These are phyloP conservation scores for Debaryomyces hansenii DNA, from an alignment of 805 yeast genomes.

Conservation along the genomic window DNA sequence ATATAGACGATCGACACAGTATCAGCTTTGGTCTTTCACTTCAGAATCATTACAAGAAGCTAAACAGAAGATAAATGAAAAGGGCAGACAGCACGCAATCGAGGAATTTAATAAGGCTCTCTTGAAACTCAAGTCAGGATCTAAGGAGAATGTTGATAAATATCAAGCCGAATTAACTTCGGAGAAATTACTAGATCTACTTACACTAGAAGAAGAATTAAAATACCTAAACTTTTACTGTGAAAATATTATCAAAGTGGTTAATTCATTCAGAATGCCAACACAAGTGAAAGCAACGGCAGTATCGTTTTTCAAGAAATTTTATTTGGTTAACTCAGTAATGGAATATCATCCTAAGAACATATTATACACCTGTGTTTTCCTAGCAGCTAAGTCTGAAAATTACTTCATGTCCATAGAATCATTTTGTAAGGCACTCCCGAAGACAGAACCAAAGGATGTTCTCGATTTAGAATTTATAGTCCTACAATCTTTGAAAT, in stretches of 20 bases:
- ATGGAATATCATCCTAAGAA: conserved; percentile 88
- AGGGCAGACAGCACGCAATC: conserved; percentile 46
- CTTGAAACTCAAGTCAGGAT: conserved; percentile 14
- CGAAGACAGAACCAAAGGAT: conserved; percentile 62
- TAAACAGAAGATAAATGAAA: conserved; percentile 51
- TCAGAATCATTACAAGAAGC: conserved; percentile 50
- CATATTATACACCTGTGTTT: conserved; percentile 69
- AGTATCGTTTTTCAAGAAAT: conserved; percentile 73
- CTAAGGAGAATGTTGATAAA: conserved; percentile 29
- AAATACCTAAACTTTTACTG: conserved; percentile 70
- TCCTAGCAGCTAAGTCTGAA: conserved; percentile 90
- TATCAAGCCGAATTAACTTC: conserved; percentile 28
- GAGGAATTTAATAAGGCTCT: conserved; percentile 27
- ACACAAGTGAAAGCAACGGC: conserved; percentile 90
- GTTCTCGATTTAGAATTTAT: conserved; percentile 79
- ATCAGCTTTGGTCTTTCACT: conserved; percentile 81
- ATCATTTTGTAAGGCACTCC: conserved; percentile 70
- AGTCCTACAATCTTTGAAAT: conserved; percentile 69
- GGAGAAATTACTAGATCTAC: conserved; percentile 38
- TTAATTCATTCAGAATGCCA: conserved; percentile 76
- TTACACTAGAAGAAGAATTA: conserved; percentile 69
- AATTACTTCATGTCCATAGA: conserved; percentile 86
- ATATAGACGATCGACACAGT: conserved; percentile 85
- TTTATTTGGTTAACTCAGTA: conserved; percentile 76
- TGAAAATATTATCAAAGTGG: conserved; percentile 66